Base-by-base conservation (phyloP, 805 yeast genomes). In the Schwanniomyces occidentalis region DNA sequence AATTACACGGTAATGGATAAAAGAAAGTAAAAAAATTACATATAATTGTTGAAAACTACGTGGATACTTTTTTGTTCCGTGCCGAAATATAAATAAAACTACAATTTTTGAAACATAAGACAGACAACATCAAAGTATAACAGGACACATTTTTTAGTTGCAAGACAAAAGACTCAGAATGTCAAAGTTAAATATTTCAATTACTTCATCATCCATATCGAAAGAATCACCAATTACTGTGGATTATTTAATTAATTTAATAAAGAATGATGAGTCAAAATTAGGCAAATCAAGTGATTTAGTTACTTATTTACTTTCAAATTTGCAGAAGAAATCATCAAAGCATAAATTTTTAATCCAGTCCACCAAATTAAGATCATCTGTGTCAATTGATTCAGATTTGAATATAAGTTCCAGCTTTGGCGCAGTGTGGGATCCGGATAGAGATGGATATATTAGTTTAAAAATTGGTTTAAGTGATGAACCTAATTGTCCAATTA, bases 341-440 rank as follows among this genome's bases (percentile, higher is more conserved):
- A 68, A 69, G 34, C 78, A 74, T 53, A 81, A 80, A 53, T 80
- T 76, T 53, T 48, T 80, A 26, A 69, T 76, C 9, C 73, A 69
- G 27, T 49, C 68, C 3, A 69, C 77, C 14, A 44, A 47, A 2
- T 40, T 78, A 4, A 46, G 42, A 7, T 41, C 53, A 14, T 23
- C 39, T 4, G 48, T 47, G 8, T 38, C 42, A 8, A 43, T 45
- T 1, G 50, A 58, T 14, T 47, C 51, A 4, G 49, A 50, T 16
- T 37, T 57, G 26, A 30, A 30, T 8, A 44, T 71, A 13, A 44
- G 56, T 3, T 58, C 71, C 7, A 54, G 65, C 4, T 61, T 76
- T 30, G 82, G 81, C 8, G 72, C 81, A 0, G 58, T 71, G 4
- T 80, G 85, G 85, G 79, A 79, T 42, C 49, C 61, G 6, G 56